Base-by-base conservation (phyloP, 352 stramenopile species). In the Phytophthora foliorum region DNA sequence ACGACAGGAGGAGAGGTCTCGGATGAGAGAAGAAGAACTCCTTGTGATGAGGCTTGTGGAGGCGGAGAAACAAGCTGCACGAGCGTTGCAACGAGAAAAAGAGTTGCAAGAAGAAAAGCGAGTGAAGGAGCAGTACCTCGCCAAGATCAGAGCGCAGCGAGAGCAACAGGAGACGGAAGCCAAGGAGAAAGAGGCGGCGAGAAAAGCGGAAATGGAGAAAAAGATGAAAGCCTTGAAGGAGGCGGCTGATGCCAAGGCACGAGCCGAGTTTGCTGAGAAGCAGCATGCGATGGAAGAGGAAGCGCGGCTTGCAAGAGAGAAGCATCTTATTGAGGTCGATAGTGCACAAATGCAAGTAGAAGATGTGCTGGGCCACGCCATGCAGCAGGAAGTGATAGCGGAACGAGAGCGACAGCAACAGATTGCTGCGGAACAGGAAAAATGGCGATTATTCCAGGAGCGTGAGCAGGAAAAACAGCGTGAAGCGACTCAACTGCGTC, bases 181-280 rank as follows among this genome's bases (percentile, higher is more conserved):
- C 2, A 55, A 61, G 6, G 82, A 86, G 44, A 89, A 88, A 34
- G 85, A 91, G 4, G 54, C 50, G 2, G 69, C 57, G 6, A 68
- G 76, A 1, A 80, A 86, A 29, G 27, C 52, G 1, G 81, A 77
- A 32, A 71, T 84, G 27, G 82, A 93, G 29, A 54, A 29, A 3
- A 88, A 81, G 61, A 88, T 93, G 80, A 80, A 80, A 36, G 80
- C 71, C 17, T 65, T 91, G 13, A 93, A 93, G 36, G 80, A 89
- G 22, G 80, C 75, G 1, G 84, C 85, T 1, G 85, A 93, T 45
- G 69, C 77, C 3, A 78, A 91, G 24, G 80, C 81, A 0, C 60
- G 80, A 2, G 81, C 83, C 2, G 76, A 86, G 27, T 89, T 83
- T 34, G 80, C 68, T 0, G 75, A 57, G 14, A 72, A 74, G 13